A percentile compares a stretch with the other conserved stretches of the same genome.
Conservation (phyloP, 2,329 filamentous ascomycete species). For the Fusarium cyanostomum region DNA sequence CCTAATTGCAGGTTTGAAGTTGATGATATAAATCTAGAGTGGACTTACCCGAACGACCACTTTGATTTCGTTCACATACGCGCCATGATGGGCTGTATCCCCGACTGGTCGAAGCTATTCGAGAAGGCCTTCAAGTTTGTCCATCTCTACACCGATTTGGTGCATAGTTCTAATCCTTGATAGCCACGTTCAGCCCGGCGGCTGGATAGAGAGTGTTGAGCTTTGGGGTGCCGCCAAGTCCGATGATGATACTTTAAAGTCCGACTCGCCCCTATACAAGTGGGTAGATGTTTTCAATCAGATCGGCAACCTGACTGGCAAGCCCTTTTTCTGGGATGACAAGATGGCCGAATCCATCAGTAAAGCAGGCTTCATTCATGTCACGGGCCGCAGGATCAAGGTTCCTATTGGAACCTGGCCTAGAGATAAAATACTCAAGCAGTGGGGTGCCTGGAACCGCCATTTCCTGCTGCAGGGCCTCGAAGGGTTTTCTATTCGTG, state of each 20-base stretch:
- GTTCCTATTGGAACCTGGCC: conserved; percentile 44
- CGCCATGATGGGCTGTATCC: conserved; percentile 62
- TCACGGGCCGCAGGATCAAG: conserved; percentile 32
- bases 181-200: conserved; percentile 28
- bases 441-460: conserved; percentile 40
- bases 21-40: conserved; percentile 66
- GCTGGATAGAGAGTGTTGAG: conserved; percentile 35
- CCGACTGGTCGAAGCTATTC: conserved; percentile 62
- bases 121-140: conserved; percentile 57
- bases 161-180: conserved; percentile 47
- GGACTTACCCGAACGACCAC: conserved; percentile 55
- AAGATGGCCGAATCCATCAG: conserved; percentile 21
- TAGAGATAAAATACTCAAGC: conserved; percentile 42
- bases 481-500: conserved; percentile 40
- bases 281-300: conserved; percentile 33
- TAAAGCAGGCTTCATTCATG: conserved; percentile 33
- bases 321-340: conserved; percentile 28
- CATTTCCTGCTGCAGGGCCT: conserved; percentile 37
- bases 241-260: conserved; percentile 40
- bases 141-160: conserved; percentile 19
- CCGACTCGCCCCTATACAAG: conserved; percentile 23
- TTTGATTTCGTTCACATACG: conserved; percentile 70
- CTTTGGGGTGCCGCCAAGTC: conserved; percentile 29
- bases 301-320: conserved; percentile 29
- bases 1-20: conserved; percentile 72